Evolutionary conservation across 257 asterid species (phyloP), one percentile per base, ranked within the genome.

Genomic region (Orobanche coerulescens): DNA sequence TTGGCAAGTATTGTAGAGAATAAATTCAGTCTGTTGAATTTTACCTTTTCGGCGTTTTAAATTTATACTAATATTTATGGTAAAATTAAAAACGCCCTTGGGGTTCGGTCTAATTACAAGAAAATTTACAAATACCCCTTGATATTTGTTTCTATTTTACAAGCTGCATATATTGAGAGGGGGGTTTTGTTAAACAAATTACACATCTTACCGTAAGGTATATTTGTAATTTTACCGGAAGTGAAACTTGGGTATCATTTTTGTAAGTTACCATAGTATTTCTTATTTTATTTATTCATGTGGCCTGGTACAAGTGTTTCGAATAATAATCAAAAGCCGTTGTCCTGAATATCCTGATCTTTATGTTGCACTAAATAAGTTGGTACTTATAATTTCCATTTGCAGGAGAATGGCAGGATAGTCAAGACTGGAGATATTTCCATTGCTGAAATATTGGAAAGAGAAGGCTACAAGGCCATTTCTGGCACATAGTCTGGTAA

Each of bases 391-490:
- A n/a, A 13, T 62, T 65, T 62, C 33, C 20, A 4, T 4, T 30
- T 75, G 63, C 81, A 89, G 97, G 95, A 86, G 83, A 80, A 88
- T 24, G 98, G 96, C 64, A 78, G 79, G 84, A 88, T 92, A 67
- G 84, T 86, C 76, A 81, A 73, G 75, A 92, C 95, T 0, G 96
- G 96, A 63, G 98, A 88, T 78, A 82, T 82, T 46, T 73, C 94
- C 42, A 23, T 86, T 48, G 98, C 95, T 57, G 65, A 88, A 67
- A 58, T 56, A 69, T 79, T 92, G 47, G 95, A 90, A 70, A 87
- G 58, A 58, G 84, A 84, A 78, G 97, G 97, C 6, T 92, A 86
- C 75, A 84, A 86, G 75, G 85, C 85, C 46, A 75, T 92, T 71
- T 75, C 86, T 54, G 73, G 59, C 64, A 52, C 79, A 13, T 79